Conservation (phyloP, 2,329 filamentous ascomycete species). For the Alternaria panax region DNA sequence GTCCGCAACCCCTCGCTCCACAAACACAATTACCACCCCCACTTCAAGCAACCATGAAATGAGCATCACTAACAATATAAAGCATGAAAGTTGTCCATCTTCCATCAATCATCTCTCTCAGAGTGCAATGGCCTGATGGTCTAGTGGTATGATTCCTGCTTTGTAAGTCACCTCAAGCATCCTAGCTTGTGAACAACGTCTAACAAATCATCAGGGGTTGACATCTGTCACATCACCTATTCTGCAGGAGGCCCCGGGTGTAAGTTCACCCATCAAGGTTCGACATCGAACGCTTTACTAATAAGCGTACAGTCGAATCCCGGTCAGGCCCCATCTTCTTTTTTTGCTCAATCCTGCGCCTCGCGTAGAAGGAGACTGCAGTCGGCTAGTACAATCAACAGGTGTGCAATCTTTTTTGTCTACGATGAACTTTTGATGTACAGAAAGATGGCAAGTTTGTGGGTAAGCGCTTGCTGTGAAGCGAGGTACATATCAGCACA, state of each 20-base stretch:
- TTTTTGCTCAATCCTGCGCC: slow-evolving; percentile 8
- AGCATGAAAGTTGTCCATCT: too few relatives aligned
- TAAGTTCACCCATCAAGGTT: slow-evolving; percentile 29
- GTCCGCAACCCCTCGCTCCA: neutral
- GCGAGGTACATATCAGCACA: neutral
- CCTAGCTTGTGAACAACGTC: too few relatives aligned
- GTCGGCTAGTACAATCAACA: neutral
- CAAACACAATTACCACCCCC: neutral
- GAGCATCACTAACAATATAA: accelerated
- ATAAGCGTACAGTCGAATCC: slow-evolving; percentile 33
- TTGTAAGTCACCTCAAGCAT: slow-evolving; percentile 9
- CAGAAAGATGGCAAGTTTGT: neutral
- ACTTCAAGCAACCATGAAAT: neutral
- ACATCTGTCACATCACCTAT: slow-evolving; percentile 10
- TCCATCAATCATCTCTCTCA: slow-evolving; percentile 9
- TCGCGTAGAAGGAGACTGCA: accelerated
- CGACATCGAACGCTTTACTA: slow-evolving; percentile 13
- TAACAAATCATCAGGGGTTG: neutral
- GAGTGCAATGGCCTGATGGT: slow-evolving; percentile 15
- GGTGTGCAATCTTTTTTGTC: neutral
- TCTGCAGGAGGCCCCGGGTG: slow-evolving; percentile 42
- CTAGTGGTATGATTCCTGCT: slow-evolving; percentile 43
- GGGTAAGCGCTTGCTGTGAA: neutral
- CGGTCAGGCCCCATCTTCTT: slow-evolving; percentile 36
- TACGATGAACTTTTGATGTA: neutral